Conservation (phyloP, 2,329 filamentous ascomycete species). For the Elsinoe australis region DNA sequence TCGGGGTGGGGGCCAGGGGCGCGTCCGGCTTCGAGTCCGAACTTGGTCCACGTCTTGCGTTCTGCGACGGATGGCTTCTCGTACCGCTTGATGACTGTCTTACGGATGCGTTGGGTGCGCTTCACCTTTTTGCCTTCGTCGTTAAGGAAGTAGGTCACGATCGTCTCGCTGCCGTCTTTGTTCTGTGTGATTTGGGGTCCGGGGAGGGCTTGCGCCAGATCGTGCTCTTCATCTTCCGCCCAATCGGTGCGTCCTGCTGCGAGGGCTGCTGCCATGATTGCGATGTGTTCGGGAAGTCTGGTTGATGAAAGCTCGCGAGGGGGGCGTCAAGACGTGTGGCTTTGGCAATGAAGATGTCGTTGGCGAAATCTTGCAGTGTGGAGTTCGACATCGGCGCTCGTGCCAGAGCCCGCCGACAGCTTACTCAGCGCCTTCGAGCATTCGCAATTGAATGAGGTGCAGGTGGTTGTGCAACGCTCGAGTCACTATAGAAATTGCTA, state of each 20-base stretch:
- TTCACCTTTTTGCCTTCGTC: slow-evolving; percentile 95
- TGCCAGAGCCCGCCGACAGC: too few species aligned
- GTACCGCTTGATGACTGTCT: slow-evolving; percentile 80
- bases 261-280: slow-evolving; percentile 12
- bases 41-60: slow-evolving; percentile 88
- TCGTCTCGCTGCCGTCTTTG: slow-evolving; percentile 97
- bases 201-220: slow-evolving; percentile 77
- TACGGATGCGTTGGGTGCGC: slow-evolving; percentile 90
- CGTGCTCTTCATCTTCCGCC: slow-evolving; percentile 81
- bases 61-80: slow-evolving; percentile 96
- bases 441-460: too few species aligned
- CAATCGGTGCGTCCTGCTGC: slow-evolving; percentile 59
- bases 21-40: slow-evolving; percentile 83
- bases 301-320: too few species aligned
- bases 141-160: slow-evolving; percentile 82
- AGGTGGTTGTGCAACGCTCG: too few species aligned
- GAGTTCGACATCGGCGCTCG: too few species aligned
- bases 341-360: too few species aligned
- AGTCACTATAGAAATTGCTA: too few species aligned
- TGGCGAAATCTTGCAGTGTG: slow-evolving; percentile 7
- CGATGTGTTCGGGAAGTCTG: not conserved
- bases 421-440: too few species aligned
- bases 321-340: too few species aligned
- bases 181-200: slow-evolving; percentile 84
- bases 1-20: slow-evolving; percentile 72